phyloP scores from a whole-genome alignment of 2,329 filamentous ascomycete genomes.

The Nemania diffusa region DNA sequence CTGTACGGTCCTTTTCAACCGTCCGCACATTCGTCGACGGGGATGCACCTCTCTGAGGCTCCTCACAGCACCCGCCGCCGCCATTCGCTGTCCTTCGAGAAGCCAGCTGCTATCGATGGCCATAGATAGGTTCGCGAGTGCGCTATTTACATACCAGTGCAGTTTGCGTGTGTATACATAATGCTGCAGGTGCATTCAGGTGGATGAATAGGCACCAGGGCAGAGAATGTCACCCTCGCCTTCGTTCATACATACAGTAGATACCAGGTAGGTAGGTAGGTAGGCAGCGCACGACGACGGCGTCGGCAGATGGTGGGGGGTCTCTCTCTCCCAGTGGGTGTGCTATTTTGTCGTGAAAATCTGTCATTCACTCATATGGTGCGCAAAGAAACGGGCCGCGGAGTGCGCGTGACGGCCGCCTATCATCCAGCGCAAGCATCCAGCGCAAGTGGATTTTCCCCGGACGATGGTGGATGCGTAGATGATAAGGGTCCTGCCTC shows the following conservation, averaged over 20 bases:
- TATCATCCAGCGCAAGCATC: constrained; percentile 9
- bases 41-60: constrained; percentile 4
- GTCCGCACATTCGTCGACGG: neutral
- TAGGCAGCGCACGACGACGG: constrained; percentile 7
- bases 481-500: constrained; percentile 19
- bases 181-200: constrained; percentile 19
- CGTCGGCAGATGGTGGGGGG: constrained; percentile 6
- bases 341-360: constrained; percentile 19
- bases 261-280: neutral
- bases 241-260: neutral
- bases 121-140: neutral
- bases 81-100: constrained; percentile 2
- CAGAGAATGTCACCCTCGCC: constrained; percentile 19
- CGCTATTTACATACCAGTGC: constrained; percentile 18
- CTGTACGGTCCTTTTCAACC: constrained; percentile 28
- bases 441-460: constrained; percentile 31
- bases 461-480: constrained; percentile 30
- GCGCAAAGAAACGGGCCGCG: constrained; percentile 10
- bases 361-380: constrained; percentile 28
- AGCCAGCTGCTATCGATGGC: constrained; percentile 12
- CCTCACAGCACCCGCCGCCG: neutral
- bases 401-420: constrained; percentile 21
- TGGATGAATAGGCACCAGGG: constrained; percentile 12
- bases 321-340: neutral
- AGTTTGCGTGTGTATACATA: too few species aligned